These are phyloP conservation scores for Ichthyophthirius multifiliis DNA, from an alignment of 169 alveolate species.

Conservation along the genomic window DNA sequence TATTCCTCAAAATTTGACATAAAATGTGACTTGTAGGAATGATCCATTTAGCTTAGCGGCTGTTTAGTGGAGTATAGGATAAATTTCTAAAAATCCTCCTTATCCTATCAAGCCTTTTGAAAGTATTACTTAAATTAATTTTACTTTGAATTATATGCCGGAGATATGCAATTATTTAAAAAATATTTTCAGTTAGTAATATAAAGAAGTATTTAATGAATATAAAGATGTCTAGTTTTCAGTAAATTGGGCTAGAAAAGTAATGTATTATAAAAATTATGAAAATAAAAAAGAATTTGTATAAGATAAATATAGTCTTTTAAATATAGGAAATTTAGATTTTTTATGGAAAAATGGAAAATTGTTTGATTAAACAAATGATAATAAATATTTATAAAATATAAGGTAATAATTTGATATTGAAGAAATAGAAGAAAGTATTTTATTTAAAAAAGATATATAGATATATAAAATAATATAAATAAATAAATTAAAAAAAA, in stretches of 20 bases:
- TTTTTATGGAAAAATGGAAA: neutral
- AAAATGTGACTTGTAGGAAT: no score
- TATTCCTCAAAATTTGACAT: no score
- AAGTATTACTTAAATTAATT: neutral
- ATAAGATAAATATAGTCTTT: neutral
- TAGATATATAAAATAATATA: no score
- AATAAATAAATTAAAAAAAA: no score
- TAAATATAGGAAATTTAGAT: neutral
- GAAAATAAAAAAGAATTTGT: neutral
- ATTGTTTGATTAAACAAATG: neutral
- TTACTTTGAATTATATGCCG: neutral
- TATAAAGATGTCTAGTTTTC: neutral
- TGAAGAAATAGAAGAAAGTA: no score
- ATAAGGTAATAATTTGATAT: neutral
- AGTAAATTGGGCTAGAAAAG: neutral
- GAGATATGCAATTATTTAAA: neutral
- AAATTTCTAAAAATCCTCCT: neutral
- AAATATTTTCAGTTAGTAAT: neutral
- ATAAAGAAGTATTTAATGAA: neutral
- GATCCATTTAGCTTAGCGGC: no score
- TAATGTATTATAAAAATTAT: neutral
- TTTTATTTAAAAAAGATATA: no score
- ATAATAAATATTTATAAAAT: neutral
- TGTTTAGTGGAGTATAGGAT: neutral
- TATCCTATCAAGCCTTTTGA: neutral